Percentiles rank a stretch among this genome's conserved stretches.
Evolutionary conservation across 208 protist species (phyloP).

Genomic region (Trypanosoma brucei): DNA sequence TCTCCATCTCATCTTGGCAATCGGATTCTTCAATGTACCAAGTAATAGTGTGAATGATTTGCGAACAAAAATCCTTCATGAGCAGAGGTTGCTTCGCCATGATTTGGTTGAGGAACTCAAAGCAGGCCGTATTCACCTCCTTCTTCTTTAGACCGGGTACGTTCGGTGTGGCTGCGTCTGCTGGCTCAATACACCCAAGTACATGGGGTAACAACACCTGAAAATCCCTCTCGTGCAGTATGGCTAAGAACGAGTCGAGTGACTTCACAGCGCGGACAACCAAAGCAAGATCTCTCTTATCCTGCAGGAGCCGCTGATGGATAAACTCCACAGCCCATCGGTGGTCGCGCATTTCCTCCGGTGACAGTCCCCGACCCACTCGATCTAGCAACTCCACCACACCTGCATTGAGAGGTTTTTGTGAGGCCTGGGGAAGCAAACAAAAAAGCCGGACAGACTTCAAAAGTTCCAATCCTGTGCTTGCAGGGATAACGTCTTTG

Average conservation of each 20-base stretch:
- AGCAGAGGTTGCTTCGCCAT: slow-evolving; percentile 72
- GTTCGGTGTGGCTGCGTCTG: slow-evolving; percentile 28
- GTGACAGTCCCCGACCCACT: slow-evolving; percentile 64
- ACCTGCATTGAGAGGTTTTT: slow-evolving; percentile 75
- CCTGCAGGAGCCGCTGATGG: slow-evolving; percentile 84
- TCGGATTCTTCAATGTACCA: slow-evolving; percentile 83
- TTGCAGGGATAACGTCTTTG: slow-evolving; percentile 59
- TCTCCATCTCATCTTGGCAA: slow-evolving; percentile 71
- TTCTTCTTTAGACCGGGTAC: slow-evolving; percentile 43
- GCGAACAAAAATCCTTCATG: slow-evolving; percentile 79
- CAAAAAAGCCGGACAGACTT: slow-evolving; percentile 76
- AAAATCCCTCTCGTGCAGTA: slow-evolving; percentile 86
- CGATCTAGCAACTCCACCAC: slow-evolving; percentile 85
- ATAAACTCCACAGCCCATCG: slow-evolving; percentile 89
- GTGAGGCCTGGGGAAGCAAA: slow-evolving; percentile 69
- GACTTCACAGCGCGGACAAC: slow-evolving; percentile 80
- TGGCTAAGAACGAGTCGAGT: slow-evolving; percentile 76
- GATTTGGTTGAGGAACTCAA: slow-evolving; percentile 82
- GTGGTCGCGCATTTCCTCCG: slow-evolving; percentile 85
- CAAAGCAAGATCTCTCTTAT: slow-evolving; percentile 78
- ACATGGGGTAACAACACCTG: slow-evolving; percentile 84
- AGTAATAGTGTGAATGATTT: slow-evolving; percentile 86
- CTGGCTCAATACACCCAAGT: slow-evolving; percentile 85
- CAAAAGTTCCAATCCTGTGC: slow-evolving; percentile 63
- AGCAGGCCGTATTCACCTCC: slow-evolving; percentile 83